A percentile compares a stretch with the other conserved stretches of the same genome.
These are phyloP conservation scores for Blastobotrys illinoisensis DNA, from an alignment of 1,139 yeast genomes.

Conservation along the genomic window DNA sequence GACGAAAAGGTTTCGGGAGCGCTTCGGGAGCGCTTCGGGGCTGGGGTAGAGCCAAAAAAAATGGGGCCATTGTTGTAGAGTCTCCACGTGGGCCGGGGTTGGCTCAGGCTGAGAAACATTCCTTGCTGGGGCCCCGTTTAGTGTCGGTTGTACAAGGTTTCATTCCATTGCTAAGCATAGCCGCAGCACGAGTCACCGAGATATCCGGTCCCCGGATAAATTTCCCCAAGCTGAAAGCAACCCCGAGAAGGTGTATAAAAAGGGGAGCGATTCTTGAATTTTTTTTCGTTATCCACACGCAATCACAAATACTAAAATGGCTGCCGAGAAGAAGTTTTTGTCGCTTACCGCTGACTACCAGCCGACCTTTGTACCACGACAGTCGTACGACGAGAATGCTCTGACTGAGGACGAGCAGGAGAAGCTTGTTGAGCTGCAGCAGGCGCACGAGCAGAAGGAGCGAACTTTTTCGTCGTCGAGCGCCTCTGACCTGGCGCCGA, in stretches of 20 bases:
- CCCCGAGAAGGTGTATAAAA: not conserved
- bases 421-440: slow-evolving; percentile 4
- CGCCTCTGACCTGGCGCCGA: slow-evolving; percentile 20
- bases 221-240: not conserved
- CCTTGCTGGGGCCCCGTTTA: not conserved
- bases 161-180: not conserved
- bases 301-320: slow-evolving; percentile 4
- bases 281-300: not conserved
- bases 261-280: not conserved
- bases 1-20: no score
- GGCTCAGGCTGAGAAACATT: not conserved
- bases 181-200: not conserved
- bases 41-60: no score
- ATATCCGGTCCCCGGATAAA: not conserved
- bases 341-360: slow-evolving; percentile 20
- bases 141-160: not conserved
- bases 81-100: not conserved
- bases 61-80: not conserved
- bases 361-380: slow-evolving; percentile 16
- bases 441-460: slow-evolving; percentile 1
- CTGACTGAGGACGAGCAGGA: slow-evolving; percentile 14
- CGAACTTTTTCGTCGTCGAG: slow-evolving; percentile 19
- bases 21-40: no score
- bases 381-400: slow-evolving; percentile 11
- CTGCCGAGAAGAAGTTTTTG: slow-evolving; percentile 14